Base-by-base conservation (phyloP, 1,284 basidiomycete species). In the Tausonia pullulans region DNA sequence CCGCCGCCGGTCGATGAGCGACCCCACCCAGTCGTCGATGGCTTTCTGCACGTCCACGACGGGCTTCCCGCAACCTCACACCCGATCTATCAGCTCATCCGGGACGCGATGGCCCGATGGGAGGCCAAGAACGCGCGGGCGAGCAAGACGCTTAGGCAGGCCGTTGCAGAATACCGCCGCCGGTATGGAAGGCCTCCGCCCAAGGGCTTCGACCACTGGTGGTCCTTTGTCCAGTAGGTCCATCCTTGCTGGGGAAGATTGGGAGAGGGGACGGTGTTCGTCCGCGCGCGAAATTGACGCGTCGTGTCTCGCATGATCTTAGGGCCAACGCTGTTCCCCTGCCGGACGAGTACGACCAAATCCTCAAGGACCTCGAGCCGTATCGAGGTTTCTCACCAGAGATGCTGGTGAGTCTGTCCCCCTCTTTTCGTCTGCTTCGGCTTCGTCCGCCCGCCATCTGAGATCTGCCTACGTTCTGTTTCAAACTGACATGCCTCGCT, bases 31-130 rank as follows among this genome's bases (percentile, higher is more conserved):
- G 51, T 63, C 43, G 9, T 14, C 4, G 61, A 59, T 46, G 65
- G 65, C 13, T 16, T 66, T 7, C 61, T 66, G 14, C 55, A 66
- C 49, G 65, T 66, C 52, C 43, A 66, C 58, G 45, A 60, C 27
- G 16, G 27, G 27, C 55, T 66, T 39, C 51, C 61, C 3, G 65
- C 65, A 3, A 40, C 44, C 10, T 27, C 69, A 39, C 77, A 78
- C 68, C 76, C 77, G 2, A 75, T 78, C n/a, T 75, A 71, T 63
- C 73, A 75, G 58, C 69, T 79, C 7, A 72, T 80, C 14, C 65
- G 71, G 46, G 61, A 68, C 7, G 74, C 74, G 0, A 71, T 75
- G 59, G 58, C 68, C n/a, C 62, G 66, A 5, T 80, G 79, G 78
- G 69, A 75, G 39, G 67, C 68, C 1, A 79, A 79, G 69, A 27